Base-by-base conservation (phyloP, 2,329 filamentous ascomycete species). In the Gaeumannomyces sp. region DNA sequence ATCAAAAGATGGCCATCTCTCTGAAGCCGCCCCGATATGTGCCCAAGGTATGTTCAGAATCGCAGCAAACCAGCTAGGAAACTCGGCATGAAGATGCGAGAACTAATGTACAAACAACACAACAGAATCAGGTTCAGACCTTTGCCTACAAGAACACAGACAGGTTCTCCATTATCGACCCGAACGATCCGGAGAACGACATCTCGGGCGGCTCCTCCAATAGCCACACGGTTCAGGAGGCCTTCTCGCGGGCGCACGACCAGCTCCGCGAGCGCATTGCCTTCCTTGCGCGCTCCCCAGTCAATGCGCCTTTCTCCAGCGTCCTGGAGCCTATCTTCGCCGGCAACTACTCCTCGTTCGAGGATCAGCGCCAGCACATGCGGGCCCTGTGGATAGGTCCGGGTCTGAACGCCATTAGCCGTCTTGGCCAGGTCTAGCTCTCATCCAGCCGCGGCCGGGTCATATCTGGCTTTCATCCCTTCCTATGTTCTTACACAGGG, bases 81-180 rank as follows among this genome's bases (percentile, higher is more conserved):
- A 56, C 63, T 64, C 61, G 35, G 19, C 22, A 11, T 59, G 4
- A 22, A 33, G 22, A 13, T 31, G 28, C 27, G 10, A 56, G 10
- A 25, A 14, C 35, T 62, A 22, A 62, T 27, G 25, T 4, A 56
- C 27, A 22, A 56, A 35, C 57, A 31, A 29, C 22, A 3, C 7
- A 7, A 22, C 59, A 85, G 83, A 75, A 72, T 53, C 72, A 79
- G 31, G 80, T 83, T 22, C 74, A 68, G 35, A 73, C 72, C 0
- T 74, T 87, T 63, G 75, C 80, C 4, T 86, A 89, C 71, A 85
- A 84, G 70, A 88, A 88, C 71, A 76, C 75, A 19, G 82, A 89
- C 62, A 87, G 92, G 1, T 81, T 99, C 1, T 91, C 89, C 11
- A 97, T 99, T 71, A 89, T 97, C 66, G 95, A 99, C 72, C 95